Evolutionary conservation across 352 stramenopile genomes (phyloP).

Genomic region (Phytophthora crassamura): DNA sequence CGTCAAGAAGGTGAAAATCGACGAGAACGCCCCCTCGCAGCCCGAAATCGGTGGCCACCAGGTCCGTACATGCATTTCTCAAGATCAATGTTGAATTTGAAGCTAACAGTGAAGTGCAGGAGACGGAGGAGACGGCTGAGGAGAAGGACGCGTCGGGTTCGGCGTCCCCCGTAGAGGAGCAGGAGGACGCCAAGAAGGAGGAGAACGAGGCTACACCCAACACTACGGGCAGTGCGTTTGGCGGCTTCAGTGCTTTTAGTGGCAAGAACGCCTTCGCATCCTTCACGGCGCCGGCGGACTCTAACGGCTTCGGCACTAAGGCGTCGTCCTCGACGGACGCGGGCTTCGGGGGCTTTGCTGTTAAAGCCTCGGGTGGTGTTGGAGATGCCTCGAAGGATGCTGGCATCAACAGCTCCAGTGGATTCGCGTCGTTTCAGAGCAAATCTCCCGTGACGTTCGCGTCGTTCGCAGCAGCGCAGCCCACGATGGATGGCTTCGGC

Average conservation of each 20-base stretch:
- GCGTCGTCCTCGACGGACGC: constrained; percentile 19
- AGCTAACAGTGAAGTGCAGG: constrained; percentile 7
- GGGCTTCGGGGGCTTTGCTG: constrained; percentile 10
- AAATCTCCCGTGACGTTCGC: constrained; percentile 54
- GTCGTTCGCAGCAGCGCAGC: constrained; percentile 56
- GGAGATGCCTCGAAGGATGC: constrained; percentile 21
- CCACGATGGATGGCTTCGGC: constrained; percentile 48
- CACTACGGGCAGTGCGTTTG: constrained; percentile 48
- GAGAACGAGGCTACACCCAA: constrained; percentile 33
- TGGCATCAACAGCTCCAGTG: constrained; percentile 31
- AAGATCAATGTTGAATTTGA: not conserved
- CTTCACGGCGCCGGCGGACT: constrained; percentile 37
- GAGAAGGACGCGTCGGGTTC: constrained; percentile 2
- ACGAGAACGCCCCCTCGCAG: constrained; percentile 36
- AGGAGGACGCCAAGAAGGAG: constrained; percentile 16
- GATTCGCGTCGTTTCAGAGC: constrained; percentile 68
- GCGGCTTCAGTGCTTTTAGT: constrained; percentile 61
- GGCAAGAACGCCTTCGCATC: constrained; percentile 56
- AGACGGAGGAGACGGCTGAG: constrained; percentile 9
- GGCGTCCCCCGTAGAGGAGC: not conserved
- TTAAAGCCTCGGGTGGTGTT: constrained; percentile 29
- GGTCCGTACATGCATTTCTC: constrained; percentile 11
- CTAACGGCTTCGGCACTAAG: constrained; percentile 37
- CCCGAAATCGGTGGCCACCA: constrained; percentile 32
- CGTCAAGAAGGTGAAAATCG: constrained; percentile 55